Conservation (phyloP, 2,329 filamentous ascomycete genomes). For the Penicillium sclerotigenum region DNA sequence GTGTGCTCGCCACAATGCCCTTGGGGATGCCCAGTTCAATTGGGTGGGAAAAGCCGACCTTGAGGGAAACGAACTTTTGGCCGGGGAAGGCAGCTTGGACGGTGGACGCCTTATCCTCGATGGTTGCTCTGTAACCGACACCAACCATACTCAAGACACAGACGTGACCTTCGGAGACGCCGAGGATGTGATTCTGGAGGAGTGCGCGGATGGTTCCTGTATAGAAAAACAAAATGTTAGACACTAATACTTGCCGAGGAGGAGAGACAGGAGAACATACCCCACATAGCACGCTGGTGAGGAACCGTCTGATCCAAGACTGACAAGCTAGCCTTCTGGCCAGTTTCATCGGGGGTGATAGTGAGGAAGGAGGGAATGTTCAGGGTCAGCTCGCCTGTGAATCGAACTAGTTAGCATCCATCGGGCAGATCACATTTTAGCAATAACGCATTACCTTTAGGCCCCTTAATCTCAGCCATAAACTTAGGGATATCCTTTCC, state of each 20-base stretch:
- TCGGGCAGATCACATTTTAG: neutral
- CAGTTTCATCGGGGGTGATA: constrained; percentile 63
- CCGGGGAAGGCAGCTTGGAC: constrained; percentile 66
- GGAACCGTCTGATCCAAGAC: constrained; percentile 66
- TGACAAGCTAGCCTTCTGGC: constrained; percentile 63
- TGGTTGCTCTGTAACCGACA: constrained; percentile 87
- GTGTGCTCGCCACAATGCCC: constrained; percentile 81
- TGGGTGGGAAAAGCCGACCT: constrained; percentile 94
- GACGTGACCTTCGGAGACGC: constrained; percentile 93
- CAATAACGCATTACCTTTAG: constrained; percentile 59
- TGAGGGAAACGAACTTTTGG: constrained; percentile 86
- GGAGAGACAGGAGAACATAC: constrained; percentile 49
- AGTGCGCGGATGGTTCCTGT: constrained; percentile 85
- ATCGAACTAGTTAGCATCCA: constrained; percentile 11
- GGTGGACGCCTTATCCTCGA: constrained; percentile 72
- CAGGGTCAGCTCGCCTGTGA: constrained; percentile 68
- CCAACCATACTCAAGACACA: constrained; percentile 90
- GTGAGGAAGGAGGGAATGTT: constrained; percentile 75
- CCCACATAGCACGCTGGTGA: constrained; percentile 94
- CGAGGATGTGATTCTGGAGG: constrained; percentile 83
- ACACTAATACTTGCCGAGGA: neutral
- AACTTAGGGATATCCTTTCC: constrained; percentile 62
- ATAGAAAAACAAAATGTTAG: constrained; percentile 20
- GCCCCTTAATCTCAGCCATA: constrained; percentile 71
- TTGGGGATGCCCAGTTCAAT: constrained; percentile 82